Conservation (phyloP, 805 yeast species). For the Maudiozyma barnettii region DNA sequence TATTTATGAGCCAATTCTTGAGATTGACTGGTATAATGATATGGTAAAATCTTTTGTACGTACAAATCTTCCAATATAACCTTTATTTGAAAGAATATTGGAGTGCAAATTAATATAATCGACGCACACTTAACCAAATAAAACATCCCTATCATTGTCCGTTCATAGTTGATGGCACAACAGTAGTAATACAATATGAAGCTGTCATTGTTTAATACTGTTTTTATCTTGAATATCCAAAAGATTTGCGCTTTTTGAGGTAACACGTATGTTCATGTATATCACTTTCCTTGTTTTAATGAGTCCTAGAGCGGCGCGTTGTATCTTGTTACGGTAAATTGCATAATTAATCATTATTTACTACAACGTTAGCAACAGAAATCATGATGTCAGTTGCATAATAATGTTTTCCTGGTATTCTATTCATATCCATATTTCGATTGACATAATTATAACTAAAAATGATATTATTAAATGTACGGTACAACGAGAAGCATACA, state of each 20-base stretch:
- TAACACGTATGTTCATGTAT: too few relatives aligned
- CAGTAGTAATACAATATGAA: background rate
- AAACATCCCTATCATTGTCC: background rate
- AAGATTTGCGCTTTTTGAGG: background rate
- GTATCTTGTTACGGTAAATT: too few relatives aligned
- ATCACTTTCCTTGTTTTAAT: too few relatives aligned
- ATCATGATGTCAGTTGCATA: too few relatives aligned
- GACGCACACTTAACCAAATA: background rate
- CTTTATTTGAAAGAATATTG: background rate
- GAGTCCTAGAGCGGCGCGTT: too few relatives aligned
- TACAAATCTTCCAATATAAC: background rate
- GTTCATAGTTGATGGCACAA: background rate
- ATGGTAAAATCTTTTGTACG: background rate
- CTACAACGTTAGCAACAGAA: too few relatives aligned
- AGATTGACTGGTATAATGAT: background rate
- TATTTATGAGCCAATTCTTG: background rate
- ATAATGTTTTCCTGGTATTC: too few relatives aligned
- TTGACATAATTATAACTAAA: too few relatives aligned
- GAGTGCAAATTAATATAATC: background rate
- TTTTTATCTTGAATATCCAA: background rate
- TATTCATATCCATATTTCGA: too few relatives aligned
- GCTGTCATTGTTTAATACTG: background rate
- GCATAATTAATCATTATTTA: too few relatives aligned
- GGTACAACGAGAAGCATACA: too few relatives aligned
- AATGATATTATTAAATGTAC: background rate